phyloP scores from a whole-genome alignment of 768 basidiomycete species.

The Trametes maxima region DNA sequence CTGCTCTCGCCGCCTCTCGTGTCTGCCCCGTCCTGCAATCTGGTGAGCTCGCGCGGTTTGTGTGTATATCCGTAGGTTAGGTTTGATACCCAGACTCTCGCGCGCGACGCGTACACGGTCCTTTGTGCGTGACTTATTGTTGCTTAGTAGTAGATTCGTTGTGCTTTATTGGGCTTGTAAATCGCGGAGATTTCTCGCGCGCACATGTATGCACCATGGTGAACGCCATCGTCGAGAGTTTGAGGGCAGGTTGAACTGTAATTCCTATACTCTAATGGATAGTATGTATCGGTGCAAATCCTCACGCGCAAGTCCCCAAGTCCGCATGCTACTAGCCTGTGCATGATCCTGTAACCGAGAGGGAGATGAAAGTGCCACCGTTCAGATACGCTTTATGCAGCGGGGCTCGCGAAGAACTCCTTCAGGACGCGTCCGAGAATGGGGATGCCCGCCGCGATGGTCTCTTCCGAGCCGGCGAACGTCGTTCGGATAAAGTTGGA shows the following conservation, averaged over 20 bases:
- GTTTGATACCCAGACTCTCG: neutral
- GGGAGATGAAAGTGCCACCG: neutral
- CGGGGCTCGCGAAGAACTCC: slow-evolving; percentile 38
- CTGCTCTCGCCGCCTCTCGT: neutral
- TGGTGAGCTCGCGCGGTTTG: neutral
- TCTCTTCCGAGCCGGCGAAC: slow-evolving; percentile 51
- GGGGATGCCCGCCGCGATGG: slow-evolving; percentile 44
- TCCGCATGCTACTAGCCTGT: too few relatives aligned
- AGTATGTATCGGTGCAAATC: neutral
- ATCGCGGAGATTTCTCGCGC: too few relatives aligned
- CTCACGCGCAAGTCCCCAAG: neutral
- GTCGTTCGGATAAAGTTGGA: slow-evolving; percentile 47
- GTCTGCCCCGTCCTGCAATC: neutral
- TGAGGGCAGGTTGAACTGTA: too few relatives aligned
- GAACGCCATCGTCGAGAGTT: too few relatives aligned
- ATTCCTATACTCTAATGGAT: neutral
- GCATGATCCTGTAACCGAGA: too few relatives aligned
- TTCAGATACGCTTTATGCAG: neutral
- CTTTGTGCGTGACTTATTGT: neutral
- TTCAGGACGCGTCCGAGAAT: slow-evolving; percentile 41
- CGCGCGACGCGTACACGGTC: neutral
- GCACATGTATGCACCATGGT: too few relatives aligned
- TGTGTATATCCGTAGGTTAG: slow-evolving; percentile 6
- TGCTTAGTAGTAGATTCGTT: neutral
- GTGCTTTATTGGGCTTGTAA: too few relatives aligned